Evolutionary conservation across 2,329 filamentous ascomycete genomes (phyloP), one percentile per base, ranked within the genome.

Genomic region (Aspergillus vadensis): DNA sequence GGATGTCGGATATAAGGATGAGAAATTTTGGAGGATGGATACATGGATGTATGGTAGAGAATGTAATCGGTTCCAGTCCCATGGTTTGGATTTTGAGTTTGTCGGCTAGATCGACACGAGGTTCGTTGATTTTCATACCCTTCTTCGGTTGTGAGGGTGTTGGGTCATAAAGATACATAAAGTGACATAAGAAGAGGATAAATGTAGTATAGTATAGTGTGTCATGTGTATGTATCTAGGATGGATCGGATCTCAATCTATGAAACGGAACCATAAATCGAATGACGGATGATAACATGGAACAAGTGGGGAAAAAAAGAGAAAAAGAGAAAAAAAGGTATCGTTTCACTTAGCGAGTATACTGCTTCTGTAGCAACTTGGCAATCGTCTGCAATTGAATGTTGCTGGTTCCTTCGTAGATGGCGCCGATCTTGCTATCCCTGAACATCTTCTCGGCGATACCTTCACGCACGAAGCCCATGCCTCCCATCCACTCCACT

Each of bases 401-500:
- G 69, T 89, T 89, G 74, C 81, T 84, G 56, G 82, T 83, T 36
- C 95, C 95, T 82, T 97, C 94, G 76, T 97, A 97, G 69, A 97
- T 98, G 66, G 92, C 92, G 9, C 95, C 95, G 72, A 99, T 99
- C 88, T 98, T 99, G 84, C 91, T 95, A 77, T 99, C 95, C 50
- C 95, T 85, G 85, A 90, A 99, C 82, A 89, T 97, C 86, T 99
- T 99, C 86, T 99, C 95, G 0, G 95, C 95, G 60, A 97, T 87
- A 0, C 95, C 95, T 77, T 99, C 95, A 48, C 95, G 84, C 15
- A 99, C 95, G 71, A 99, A 99, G 49, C 95, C 95, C 95, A 99
- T 98, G 47, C 95, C 95, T 51, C 95, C 95, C 94, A 98, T 98
- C 95, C 95, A 99, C 81, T 99, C 95, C 27, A 99, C 87, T 0